Evolutionary conservation across 2,329 filamentous ascomycete species (phyloP).

Genomic region (Penicillium sp.): DNA sequence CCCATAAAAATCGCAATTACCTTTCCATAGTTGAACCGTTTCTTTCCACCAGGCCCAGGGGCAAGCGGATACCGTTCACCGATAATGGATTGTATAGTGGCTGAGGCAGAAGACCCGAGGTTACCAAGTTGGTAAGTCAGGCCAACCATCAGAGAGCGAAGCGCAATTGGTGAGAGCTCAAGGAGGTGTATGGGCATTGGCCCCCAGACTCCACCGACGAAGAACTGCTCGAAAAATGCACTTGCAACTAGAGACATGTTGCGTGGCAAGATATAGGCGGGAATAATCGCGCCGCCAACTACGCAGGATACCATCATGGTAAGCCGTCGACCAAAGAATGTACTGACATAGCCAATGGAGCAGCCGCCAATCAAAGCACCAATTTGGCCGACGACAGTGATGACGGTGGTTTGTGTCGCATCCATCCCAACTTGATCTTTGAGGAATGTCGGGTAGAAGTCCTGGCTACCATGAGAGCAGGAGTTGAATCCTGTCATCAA

Average conservation of each 20-base stretch:
- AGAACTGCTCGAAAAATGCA: constrained; percentile 45
- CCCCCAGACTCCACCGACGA: constrained; percentile 44
- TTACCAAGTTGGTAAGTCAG: constrained; percentile 47
- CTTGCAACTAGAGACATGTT: constrained; percentile 37
- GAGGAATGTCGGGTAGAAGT: constrained; percentile 48
- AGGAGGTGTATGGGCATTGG: constrained; percentile 44
- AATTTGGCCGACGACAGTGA: constrained; percentile 39
- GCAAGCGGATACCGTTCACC: constrained; percentile 47
- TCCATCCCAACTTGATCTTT: constrained; percentile 39
- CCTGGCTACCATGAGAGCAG: constrained; percentile 42
- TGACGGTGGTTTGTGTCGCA: constrained; percentile 37
- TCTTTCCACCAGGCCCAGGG: constrained; percentile 31
- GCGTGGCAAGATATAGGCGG: constrained; percentile 38
- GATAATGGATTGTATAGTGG: constrained; percentile 49
- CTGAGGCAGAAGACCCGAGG: constrained; percentile 45
- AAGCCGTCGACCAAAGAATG: constrained; percentile 41
- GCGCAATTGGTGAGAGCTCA: constrained; percentile 38
- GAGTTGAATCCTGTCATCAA: constrained; percentile 43
- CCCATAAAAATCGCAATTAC: constrained; percentile 42
- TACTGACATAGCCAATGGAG: constrained; percentile 40
- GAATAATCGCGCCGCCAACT: constrained; percentile 39
- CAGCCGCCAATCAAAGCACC: constrained; percentile 41
- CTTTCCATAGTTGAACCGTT: constrained; percentile 47
- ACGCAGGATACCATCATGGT: constrained; percentile 40
- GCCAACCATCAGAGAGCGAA: constrained; percentile 42